Base-by-base conservation (phyloP, 1,284 basidiomycete species). In the Cryptococcus sp. region DNA sequence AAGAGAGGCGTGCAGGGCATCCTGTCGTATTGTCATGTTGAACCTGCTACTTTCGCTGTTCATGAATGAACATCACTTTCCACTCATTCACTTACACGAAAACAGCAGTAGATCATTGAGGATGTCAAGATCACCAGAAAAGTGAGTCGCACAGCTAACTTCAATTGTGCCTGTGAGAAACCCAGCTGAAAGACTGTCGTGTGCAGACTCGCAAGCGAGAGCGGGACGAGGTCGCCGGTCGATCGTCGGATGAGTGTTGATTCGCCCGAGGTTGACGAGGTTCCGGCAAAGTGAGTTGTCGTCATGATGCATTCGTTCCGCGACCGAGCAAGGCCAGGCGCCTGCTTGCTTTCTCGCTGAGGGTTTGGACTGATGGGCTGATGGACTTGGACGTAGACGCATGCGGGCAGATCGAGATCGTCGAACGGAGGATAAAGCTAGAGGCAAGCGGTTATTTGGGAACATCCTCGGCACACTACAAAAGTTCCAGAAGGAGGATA, bases 401-500 rank as follows among this genome's bases (percentile, higher is more conserved):
- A 64, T 67, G 39, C 63, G 74, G 47, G 65, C 65, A n/a, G 66
- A 70, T 50, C 22, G 61, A 5, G 25, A 25, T 35, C 31, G 31
- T 35, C 59, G 60, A 50, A 55, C 56, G 22, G 77, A 79, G 50
- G 78, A 79, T 54, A 70, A 69, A 54, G 73, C 71, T 15, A 64
- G 78, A 44, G 68, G 72, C 2, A 73, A 73, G 57, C 49, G 78
- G 27, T 54, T 79, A 54, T 77, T 79, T 51, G 78, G 78, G 0
- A 78, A 77, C 55, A 59, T 79, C 10, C 59, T 79, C 40, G 77
- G 77, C 6, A 78, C 76, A n/a, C 62, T 79, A 50, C 71, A 75
- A 50, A 68, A 74, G 59, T 79, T 79, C 60, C 69, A 76, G 63
- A 77, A 75, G 47, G 78, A 79, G 20, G 77, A 78, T 61, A 76